phyloP scores from a whole-genome alignment of 306 rosid genomes.

The Inga leiocalycina region DNA sequence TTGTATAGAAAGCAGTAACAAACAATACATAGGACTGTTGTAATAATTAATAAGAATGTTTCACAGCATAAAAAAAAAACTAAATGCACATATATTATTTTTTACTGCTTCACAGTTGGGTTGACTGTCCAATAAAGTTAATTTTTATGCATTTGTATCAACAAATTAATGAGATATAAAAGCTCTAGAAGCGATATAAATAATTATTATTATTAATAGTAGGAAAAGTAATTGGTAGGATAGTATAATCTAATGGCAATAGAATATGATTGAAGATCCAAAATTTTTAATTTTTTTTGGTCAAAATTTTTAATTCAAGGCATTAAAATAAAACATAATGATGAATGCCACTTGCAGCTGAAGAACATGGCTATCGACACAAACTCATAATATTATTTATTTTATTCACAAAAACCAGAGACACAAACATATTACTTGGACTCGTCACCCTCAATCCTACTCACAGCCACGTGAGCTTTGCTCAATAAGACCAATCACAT shows the following conservation, averaged over 20 bases:
- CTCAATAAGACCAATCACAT: neutral
- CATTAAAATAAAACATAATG: neutral
- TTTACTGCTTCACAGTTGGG: neutral
- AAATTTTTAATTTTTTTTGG: neutral
- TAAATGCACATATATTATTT: neutral
- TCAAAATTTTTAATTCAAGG: neutral
- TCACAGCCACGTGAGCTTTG: constrained; percentile 45
- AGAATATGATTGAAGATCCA: neutral
- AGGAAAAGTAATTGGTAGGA: neutral
- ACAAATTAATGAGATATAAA: neutral
- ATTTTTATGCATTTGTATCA: no score
- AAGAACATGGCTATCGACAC: neutral
- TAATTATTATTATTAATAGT: no score
- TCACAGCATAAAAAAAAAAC: neutral
- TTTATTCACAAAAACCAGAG: neutral
- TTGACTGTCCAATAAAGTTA: no score
- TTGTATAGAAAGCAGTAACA: neutral
- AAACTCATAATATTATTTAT: neutral
- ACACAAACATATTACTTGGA: neutral
- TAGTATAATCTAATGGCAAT: neutral
- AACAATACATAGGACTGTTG: neutral
- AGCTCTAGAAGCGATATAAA: neutral
- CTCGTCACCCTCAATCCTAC: constrained; percentile 23
- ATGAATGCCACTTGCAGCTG: neutral
- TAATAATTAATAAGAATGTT: neutral